phyloP scores from a whole-genome alignment of 176 grass and related monocot genomes.

The Saccharum spontaneum region DNA sequence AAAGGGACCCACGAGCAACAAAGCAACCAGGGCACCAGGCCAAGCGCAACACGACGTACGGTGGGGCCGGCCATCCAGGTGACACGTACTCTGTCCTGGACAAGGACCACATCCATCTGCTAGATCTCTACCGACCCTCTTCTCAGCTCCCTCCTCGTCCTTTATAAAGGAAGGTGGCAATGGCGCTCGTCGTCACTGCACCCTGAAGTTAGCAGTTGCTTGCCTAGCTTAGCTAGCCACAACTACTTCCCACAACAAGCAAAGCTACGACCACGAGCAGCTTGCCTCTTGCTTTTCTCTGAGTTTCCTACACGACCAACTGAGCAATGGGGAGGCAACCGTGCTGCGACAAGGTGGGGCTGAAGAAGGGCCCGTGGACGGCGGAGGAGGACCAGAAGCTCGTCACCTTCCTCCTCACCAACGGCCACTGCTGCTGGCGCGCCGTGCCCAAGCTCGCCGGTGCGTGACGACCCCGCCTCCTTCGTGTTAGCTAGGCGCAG shows the following conservation, averaged over 20 bases:
- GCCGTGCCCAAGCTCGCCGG: constrained; percentile 88
- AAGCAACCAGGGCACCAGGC: neutral
- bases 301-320: neutral
- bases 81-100: constrained; percentile 29
- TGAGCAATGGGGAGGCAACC: constrained; percentile 69
- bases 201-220: neutral
- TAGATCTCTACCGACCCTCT: neutral
- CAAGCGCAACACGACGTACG: neutral
- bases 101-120: constrained; percentile 2
- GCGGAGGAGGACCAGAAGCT: constrained; percentile 44
- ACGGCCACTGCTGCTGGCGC: constrained; percentile 82
- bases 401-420: constrained; percentile 65
- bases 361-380: neutral
- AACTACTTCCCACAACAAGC: constrained; percentile 23
- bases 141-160: constrained; percentile 13
- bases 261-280: constrained; percentile 6
- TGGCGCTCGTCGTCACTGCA: constrained; percentile 36
- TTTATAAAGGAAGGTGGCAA: constrained; percentile 74
- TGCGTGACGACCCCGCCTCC: neutral
- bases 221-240: neutral
- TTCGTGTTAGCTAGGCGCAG: too few species aligned
- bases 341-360: constrained; percentile 37
- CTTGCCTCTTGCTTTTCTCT: neutral
- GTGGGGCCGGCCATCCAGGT: neutral
- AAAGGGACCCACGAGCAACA: constrained; percentile 47